phyloP scores from a whole-genome alignment of 2,329 filamentous ascomycete genomes.

The Penicillium sp. region DNA sequence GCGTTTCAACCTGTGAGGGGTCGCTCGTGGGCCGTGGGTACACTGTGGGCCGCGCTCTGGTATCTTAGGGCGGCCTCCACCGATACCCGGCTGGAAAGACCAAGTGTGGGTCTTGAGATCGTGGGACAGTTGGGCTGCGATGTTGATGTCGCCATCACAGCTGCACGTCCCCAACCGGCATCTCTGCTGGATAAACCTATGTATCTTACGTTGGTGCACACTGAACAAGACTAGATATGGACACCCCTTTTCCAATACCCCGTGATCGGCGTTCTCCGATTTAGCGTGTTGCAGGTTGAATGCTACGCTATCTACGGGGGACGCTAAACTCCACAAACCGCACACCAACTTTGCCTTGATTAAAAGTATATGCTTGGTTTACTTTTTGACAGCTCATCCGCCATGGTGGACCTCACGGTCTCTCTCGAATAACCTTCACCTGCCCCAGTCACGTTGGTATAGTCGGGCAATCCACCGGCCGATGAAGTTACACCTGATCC shows the following conservation, averaged over 20 bases:
- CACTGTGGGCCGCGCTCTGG: slow-evolving; percentile 5
- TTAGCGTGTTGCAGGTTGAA: slow-evolving; percentile 12
- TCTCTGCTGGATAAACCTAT: not conserved
- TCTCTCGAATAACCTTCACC: slow-evolving; percentile 1
- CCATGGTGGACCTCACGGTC: slow-evolving; percentile 1
- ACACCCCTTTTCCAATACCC: not conserved
- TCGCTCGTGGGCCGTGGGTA: not conserved
- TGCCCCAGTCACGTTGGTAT: not conserved
- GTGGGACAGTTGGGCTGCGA: not conserved
- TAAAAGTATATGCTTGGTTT: slow-evolving; percentile 23
- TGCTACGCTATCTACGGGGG: slow-evolving; percentile 1
- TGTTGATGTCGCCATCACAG: not conserved
- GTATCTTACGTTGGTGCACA: not conserved
- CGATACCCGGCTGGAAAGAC: not conserved
- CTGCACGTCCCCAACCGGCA: not conserved
- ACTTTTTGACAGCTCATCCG: slow-evolving; percentile 18
- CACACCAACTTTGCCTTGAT: not conserved
- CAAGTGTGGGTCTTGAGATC: not conserved
- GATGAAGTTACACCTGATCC: slow-evolving; percentile 9
- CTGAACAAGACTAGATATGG: not conserved
- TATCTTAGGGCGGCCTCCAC: not conserved
- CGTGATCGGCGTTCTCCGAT: not conserved
- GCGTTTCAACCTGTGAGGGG: not conserved
- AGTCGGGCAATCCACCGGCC: not conserved
- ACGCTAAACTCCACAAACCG: not conserved